Conservation (phyloP, 1,284 basidiomycete species). For the Phenoliferia sp. region DNA sequence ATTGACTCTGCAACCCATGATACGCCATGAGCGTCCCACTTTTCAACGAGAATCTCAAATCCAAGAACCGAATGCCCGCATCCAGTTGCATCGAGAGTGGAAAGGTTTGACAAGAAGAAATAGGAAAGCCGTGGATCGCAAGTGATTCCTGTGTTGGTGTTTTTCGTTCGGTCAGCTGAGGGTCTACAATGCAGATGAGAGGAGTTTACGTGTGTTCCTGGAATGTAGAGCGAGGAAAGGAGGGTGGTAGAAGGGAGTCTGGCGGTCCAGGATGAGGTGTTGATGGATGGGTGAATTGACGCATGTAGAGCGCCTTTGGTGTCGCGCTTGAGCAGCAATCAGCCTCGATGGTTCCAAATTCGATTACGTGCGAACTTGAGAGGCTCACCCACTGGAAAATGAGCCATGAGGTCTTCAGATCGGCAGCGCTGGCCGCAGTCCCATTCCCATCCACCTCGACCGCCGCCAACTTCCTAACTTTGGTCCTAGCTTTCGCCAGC, state of each 20-base stretch:
- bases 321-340: background rate
- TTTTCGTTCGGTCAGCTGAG: too few relatives aligned
- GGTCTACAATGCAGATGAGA: background rate
- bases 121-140: conserved; percentile 10
- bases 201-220: background rate
- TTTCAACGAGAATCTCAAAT: conserved; percentile 13
- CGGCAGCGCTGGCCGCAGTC: too few relatives aligned
- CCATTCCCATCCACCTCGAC: background rate
- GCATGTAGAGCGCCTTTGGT: background rate
- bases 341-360: background rate
- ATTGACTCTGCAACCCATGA: conserved; percentile 14
- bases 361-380: background rate
- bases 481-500: background rate
- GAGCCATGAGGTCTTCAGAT: background rate
- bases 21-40: conserved; percentile 8
- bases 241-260: background rate
- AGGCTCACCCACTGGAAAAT: background rate
- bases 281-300: background rate
- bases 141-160: conserved; percentile 8
- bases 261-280: background rate
- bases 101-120: conserved; percentile 17
- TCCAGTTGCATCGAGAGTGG: conserved; percentile 9
- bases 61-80: conserved; percentile 15
- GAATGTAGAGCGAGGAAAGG: background rate
- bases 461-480: background rate